A percentile compares a stretch with the other conserved stretches of the same genome.
Conservation (phyloP, 805 yeast species). For the Metschnikowia santaceciliae region DNA sequence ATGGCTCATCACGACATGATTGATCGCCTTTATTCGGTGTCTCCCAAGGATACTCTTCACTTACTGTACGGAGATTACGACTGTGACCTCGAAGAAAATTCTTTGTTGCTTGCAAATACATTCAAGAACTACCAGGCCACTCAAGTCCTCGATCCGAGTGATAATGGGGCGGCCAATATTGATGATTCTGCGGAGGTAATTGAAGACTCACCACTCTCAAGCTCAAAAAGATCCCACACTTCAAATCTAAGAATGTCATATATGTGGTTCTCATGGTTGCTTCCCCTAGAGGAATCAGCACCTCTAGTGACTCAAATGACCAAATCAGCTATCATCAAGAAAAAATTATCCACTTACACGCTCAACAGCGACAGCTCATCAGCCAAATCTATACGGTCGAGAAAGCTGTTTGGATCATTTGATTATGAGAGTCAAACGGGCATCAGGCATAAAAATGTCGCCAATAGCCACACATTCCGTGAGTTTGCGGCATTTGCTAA, state of each 20-base stretch:
- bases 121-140: background rate
- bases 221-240: background rate
- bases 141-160: background rate
- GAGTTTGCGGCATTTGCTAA: slow-evolving; percentile 20
- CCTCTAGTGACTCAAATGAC: background rate
- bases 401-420: slow-evolving; percentile 11
- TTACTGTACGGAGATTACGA: slow-evolving; percentile 9
- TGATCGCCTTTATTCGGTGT: slow-evolving; percentile 37
- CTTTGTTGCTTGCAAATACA: background rate
- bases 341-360: slow-evolving; percentile 20
- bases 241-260: background rate
- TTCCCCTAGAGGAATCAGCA: background rate
- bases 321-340: slow-evolving; percentile 12
- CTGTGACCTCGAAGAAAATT: background rate
- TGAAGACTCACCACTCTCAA: background rate
- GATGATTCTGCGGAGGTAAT: background rate
- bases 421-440: slow-evolving; percentile 17
- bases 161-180: background rate
- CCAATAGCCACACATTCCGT: slow-evolving; percentile 21
- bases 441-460: slow-evolving; percentile 9
- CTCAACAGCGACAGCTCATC: slow-evolving; percentile 17
- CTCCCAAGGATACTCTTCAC: slow-evolving; percentile 39
- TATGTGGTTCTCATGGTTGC: slow-evolving; percentile 7
- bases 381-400: slow-evolving; percentile 7
- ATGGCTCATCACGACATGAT: slow-evolving; percentile 9